Evolutionary conservation across 257 asterid species (phyloP).

Genomic region (Solanum acaule): DNA sequence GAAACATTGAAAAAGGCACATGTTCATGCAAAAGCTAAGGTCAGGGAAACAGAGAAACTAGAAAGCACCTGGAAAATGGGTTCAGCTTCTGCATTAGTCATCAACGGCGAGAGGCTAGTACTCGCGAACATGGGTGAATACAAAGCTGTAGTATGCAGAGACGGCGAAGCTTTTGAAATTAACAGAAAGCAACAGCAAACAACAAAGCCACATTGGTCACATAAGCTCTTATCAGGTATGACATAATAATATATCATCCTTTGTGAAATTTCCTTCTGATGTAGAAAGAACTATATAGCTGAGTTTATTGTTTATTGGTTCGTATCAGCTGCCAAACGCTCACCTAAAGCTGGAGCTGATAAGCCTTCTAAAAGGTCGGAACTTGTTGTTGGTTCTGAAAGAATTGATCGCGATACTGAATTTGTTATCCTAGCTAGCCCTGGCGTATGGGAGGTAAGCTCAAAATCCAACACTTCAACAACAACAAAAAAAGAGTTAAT

Average conservation of each 20-base stretch:
- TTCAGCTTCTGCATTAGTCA: conserved; percentile 49
- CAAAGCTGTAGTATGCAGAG: conserved; percentile 45
- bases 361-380: conserved; percentile 22
- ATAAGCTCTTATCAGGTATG: conserved; percentile 29
- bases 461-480: not conserved
- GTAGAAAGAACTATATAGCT: not conserved
- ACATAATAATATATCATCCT: not conserved
- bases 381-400: conserved; percentile 28
- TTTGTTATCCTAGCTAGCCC: conserved; percentile 49
- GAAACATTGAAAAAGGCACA: conserved; percentile 42
- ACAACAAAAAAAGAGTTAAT: not conserved
- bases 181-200: conserved; percentile 16
- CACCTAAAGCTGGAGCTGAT: not conserved
- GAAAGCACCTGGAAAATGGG: conserved; percentile 11
- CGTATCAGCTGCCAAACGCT: conserved; percentile 17
- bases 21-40: conserved; percentile 23
- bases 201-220: conserved; percentile 21
- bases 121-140: conserved; percentile 44
- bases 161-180: conserved; percentile 43
- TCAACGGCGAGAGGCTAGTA: conserved; percentile 46
- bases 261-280: not conserved
- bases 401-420: conserved; percentile 35
- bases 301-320: not conserved
- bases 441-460: conserved; percentile 69
- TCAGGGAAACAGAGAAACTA: conserved; percentile 9